Evolutionary conservation across 495 filamentous ascomycete genomes (phyloP).

Genomic region (Bombardia bombarda): DNA sequence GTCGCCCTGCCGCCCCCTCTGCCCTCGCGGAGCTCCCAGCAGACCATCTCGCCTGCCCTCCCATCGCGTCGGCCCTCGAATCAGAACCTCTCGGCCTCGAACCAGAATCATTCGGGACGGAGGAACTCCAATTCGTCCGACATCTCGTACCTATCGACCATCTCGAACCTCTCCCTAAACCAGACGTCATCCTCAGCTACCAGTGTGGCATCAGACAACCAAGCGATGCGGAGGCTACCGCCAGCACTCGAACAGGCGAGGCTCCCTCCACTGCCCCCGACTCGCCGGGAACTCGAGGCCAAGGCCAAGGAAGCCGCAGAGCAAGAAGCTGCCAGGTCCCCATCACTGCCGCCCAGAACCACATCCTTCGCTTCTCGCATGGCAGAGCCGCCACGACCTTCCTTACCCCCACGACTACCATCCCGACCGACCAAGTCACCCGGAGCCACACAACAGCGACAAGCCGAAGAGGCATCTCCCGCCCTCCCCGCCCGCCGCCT

Average conservation of each 20-base stretch:
- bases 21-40: constrained; percentile 24
- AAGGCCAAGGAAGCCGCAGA: constrained; percentile 30
- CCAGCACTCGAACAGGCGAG: constrained; percentile 41
- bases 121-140: constrained; percentile 41
- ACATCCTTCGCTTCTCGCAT: constrained; percentile 4
- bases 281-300: constrained; percentile 37
- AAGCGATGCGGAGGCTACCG: constrained; percentile 32
- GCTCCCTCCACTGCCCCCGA: constrained; percentile 41
- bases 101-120: constrained; percentile 13
- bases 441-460: not conserved
- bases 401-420: constrained; percentile 35
- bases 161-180: constrained; percentile 34
- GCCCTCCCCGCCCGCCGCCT: constrained; percentile 29
- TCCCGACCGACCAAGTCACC: constrained; percentile 27
- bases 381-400: constrained; percentile 22
- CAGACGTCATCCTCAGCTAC: constrained; percentile 21
- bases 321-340: constrained; percentile 14
- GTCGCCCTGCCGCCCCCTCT: constrained; percentile 27
- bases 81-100: constrained; percentile 16
- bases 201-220: constrained; percentile 24
- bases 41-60: constrained; percentile 29
- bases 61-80: constrained; percentile 32
- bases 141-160: constrained; percentile 32
- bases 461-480: constrained; percentile 13
- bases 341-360: constrained; percentile 12